Base-by-base conservation (phyloP, 495 filamentous ascomycete species). In the Neurospora sp. region DNA sequence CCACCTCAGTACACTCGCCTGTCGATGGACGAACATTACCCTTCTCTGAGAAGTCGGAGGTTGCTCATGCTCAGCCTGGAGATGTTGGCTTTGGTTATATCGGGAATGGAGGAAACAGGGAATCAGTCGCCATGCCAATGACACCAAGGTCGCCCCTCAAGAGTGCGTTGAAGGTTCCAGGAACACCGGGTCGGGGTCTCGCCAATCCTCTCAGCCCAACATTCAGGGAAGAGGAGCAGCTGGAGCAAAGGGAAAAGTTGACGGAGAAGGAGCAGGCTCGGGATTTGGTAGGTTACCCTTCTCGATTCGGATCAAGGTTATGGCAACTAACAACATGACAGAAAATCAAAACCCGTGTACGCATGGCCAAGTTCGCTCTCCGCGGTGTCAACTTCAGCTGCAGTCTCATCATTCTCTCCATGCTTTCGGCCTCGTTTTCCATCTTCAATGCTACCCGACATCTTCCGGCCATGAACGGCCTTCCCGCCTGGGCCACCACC, bases 51-150 rank as follows among this genome's bases (percentile, higher is more conserved):
- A 85, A 86, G 69, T 85, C 86, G 69, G 83, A 86, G 71, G 85
- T 89, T 77, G 86, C 87, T 72, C 86, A 91, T 75, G 82, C 90
- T 59, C 90, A 92, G 75, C 90, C 91, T 24, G 93, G 90, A 59
- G 94, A 97, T 83, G 89, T 97, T 71, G 94, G 94, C 72, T 97
- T 97, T 82, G 94, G 94, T 82, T 97, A 97, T 83, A 90, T 97
- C 74, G 83, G 88, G 71, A 84, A 88, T 38, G 87, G 85, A 70
- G 83, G 87, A 79, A 87, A 70, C 81, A 83, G 71, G 80, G 87
- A 82, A 73, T 81, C 84, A 28, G 80, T 84, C 34, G 81, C 85
- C 72, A 76, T 86, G 81, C 89, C 83, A 28, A 85, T 83, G 82
- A 91, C 91, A 36, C 93, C 93, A 39, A 88, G 84, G 74, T 90